phyloP scores from a whole-genome alignment of 495 filamentous ascomycete species.

The Aspergillus cavernicola region DNA sequence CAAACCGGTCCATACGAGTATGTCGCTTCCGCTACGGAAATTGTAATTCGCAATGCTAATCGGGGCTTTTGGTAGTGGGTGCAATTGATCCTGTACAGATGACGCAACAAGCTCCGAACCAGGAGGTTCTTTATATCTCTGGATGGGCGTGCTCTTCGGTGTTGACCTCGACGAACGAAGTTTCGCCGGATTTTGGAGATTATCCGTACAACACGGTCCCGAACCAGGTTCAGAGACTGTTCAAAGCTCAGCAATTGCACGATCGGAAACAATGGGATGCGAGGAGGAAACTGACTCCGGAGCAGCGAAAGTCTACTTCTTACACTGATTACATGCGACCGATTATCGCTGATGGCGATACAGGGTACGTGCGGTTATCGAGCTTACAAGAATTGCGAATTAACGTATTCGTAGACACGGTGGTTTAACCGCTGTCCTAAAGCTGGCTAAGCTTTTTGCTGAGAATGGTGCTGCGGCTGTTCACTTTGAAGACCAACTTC shows the following conservation, averaged over 20 bases:
- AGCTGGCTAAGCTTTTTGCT: conserved; percentile 97
- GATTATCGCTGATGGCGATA: conserved; percentile 97
- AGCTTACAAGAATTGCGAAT: not conserved
- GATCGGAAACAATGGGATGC: conserved; percentile 93
- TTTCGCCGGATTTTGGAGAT: conserved; percentile 94
- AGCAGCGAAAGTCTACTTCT: conserved; percentile 66
- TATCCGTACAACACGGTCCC: conserved; percentile 99
- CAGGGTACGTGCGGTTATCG: conserved; percentile 52
- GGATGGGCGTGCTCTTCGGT: conserved; percentile 96
- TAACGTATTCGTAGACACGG: conserved; percentile 52
- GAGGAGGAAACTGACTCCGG: conserved; percentile 68
- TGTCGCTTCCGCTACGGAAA: too few species aligned
- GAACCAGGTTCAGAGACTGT: conserved; percentile 92
- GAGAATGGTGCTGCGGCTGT: conserved; percentile 96
- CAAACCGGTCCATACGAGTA: conserved; percentile 87
- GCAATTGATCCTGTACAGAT: conserved; percentile 98
- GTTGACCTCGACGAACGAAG: conserved; percentile 91
- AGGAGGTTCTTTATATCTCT: conserved; percentile 92
- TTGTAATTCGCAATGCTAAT: too few species aligned
- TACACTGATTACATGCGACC: conserved; percentile 91
- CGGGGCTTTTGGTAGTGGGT: conserved; percentile 59
- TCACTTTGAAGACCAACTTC: conserved; percentile 96
- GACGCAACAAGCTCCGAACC: conserved; percentile 95
- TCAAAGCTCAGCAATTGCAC: conserved; percentile 95
- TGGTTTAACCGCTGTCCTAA: conserved; percentile 86